Evolutionary conservation across 179 eudicot genomes (phyloP).

Genomic region (Spinacia oleracea): DNA sequence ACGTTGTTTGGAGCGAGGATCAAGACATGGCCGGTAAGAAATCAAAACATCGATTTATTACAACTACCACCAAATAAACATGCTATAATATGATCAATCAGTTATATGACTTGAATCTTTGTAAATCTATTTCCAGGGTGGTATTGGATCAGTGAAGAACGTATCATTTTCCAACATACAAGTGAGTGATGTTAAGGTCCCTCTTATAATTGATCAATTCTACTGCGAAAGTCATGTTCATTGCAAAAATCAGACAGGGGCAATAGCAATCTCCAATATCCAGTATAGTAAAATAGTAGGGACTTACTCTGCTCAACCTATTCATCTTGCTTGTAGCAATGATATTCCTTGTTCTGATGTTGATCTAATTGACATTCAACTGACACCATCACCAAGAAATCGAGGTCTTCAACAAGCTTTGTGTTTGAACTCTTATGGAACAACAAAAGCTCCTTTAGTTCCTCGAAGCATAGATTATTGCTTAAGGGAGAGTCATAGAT

Average conservation of each 20-base stretch:
- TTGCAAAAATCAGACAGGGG: slow-evolving; percentile 71
- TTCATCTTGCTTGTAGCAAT: slow-evolving; percentile 73
- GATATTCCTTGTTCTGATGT: slow-evolving; percentile 57
- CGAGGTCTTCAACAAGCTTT: slow-evolving; percentile 30
- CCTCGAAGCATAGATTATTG: slow-evolving; percentile 37
- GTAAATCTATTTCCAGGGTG: slow-evolving; percentile 49
- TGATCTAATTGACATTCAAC: slow-evolving; percentile 46
- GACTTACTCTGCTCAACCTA: slow-evolving; percentile 55
- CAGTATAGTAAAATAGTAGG: slow-evolving; percentile 51
- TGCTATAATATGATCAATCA: not conserved
- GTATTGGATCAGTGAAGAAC: slow-evolving; percentile 63
- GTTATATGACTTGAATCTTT: not conserved
- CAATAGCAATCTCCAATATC: slow-evolving; percentile 58
- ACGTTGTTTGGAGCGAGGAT: slow-evolving; percentile 72
- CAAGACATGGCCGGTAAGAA: slow-evolving; percentile 86
- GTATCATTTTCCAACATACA: slow-evolving; percentile 61
- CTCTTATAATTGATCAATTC: slow-evolving; percentile 66
- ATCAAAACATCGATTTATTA: not conserved
- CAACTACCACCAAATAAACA: not conserved
- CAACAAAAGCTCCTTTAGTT: slow-evolving; percentile 30
- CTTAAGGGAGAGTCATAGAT: slow-evolving; percentile 21
- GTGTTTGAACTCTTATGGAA: slow-evolving; percentile 37
- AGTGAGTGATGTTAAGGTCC: slow-evolving; percentile 62
- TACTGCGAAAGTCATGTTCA: slow-evolving; percentile 54
- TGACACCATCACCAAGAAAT: slow-evolving; percentile 25